Base-by-base conservation (phyloP, 768 basidiomycete genomes). In the Psilocybe sp. region DNA sequence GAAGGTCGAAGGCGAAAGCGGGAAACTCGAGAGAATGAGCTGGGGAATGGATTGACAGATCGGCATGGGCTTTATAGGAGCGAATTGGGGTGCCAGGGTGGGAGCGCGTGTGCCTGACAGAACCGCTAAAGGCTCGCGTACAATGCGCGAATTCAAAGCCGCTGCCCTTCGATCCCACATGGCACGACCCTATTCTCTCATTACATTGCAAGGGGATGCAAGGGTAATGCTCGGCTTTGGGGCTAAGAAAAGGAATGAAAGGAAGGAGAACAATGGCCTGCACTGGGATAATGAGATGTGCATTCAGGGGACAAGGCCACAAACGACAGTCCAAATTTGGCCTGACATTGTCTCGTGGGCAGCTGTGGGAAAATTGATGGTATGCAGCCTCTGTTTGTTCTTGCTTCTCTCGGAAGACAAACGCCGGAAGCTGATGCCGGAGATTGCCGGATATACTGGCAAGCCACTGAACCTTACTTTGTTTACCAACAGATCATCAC, bases 401-500 rank as follows among this genome's bases (percentile, higher is more conserved):
- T 6, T 52, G 31, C 48, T 36, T 23, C 8, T n/a, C 23, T 23
- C n/a, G 10, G 18, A 23, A 35, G 1, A 19, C 15, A 11, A 12
- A 7, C 43, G 32, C 34, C 19, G 23, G 31, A 11, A 14, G 13
- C 10, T 35, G 45, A 14, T 43, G 31, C 39, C 73, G 77, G 74
- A 5, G 49, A 32, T 40, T 56, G 23, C 71, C 75, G 71, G 55
- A 43, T 35, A 48, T 16, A 53, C 61, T 66, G 58, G 66, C 62
- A 73, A 82, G 81, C 81, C 78, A 79, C 79, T 45, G 63, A 84
- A 83, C 80, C 70, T 80, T 84, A 75, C 66, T 68, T 61, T 69
- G 64, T 64, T 69, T 63, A 66, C 68, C 73, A 70, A 75, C 72
- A 74, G 59, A 63, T 41, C 57, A 55, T 63, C 63, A 71, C 70